A percentile compares a stretch with the other conserved stretches of the same genome.
phyloP scores from a whole-genome alignment of 164 flowering plant species.

The Piper longum region DNA sequence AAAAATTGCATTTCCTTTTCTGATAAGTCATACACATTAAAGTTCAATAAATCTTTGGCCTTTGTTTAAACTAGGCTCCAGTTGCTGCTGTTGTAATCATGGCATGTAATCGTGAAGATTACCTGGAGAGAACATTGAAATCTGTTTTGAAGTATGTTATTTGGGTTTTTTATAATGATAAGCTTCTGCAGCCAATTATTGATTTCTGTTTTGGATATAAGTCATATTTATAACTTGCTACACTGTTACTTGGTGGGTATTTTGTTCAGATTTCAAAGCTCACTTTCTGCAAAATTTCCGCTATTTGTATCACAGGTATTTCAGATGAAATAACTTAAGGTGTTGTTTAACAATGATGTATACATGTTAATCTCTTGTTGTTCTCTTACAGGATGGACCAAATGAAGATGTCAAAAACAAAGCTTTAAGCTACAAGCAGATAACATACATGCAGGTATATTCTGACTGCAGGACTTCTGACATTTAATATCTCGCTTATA shows the following conservation, averaged over 20 bases:
- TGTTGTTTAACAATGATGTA: background rate
- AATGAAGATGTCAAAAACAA: slow-evolving; percentile 52
- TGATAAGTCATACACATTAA: background rate
- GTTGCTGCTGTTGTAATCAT: slow-evolving; percentile 92
- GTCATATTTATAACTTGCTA: too few species aligned
- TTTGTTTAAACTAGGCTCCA: slow-evolving; percentile 35
- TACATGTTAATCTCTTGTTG: background rate
- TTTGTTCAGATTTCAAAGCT: slow-evolving; percentile 50
- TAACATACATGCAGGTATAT: slow-evolving; percentile 87
- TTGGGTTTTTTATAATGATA: background rate
- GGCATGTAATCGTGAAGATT: slow-evolving; percentile 99
- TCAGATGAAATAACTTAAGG: background rate
- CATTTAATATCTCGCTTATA: too few species aligned
- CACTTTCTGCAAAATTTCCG: slow-evolving; percentile 82
- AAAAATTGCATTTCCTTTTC: background rate
- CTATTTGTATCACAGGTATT: slow-evolving; percentile 89
- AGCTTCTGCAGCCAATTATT: background rate
- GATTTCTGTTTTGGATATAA: background rate
- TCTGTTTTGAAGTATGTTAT: slow-evolving; percentile 60
- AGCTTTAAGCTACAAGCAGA: slow-evolving; percentile 69
- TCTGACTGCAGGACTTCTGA: slow-evolving; percentile 1
- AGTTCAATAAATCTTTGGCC: background rate
- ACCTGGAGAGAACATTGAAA: slow-evolving; percentile 71
- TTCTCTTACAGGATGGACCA: slow-evolving; percentile 64
- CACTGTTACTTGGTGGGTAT: background rate